Conservation (phyloP, 106 monocot species). For the Dendrobium officinale region DNA sequence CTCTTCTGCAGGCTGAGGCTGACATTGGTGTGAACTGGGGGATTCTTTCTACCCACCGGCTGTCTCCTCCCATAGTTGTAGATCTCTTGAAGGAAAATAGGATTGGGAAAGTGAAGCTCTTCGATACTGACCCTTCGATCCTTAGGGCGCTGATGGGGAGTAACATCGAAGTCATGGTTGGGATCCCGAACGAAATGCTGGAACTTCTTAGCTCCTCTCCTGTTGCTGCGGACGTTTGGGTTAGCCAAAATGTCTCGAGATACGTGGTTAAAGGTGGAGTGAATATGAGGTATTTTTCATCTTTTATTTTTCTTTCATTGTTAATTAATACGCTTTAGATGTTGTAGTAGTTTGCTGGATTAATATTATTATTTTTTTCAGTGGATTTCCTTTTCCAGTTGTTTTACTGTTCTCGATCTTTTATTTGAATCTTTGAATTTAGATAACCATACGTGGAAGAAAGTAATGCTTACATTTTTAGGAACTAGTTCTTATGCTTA, state of each 20-base stretch:
- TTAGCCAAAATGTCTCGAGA: slow-evolving; percentile 64
- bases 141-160: slow-evolving; percentile 78
- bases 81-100: slow-evolving; percentile 68
- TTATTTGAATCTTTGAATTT: not conserved
- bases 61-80: slow-evolving; percentile 63
- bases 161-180: slow-evolving; percentile 85
- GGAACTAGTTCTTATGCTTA: too few relatives aligned
- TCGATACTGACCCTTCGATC: slow-evolving; percentile 58
- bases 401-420: not conserved
- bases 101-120: slow-evolving; percentile 88
- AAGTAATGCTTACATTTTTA: too few relatives aligned
- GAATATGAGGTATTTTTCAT: slow-evolving; percentile 53
- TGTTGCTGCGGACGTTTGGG: slow-evolving; percentile 61
- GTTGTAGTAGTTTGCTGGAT: not conserved
- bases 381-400: not conserved
- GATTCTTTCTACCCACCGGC: slow-evolving; percentile 59
- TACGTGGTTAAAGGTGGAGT: slow-evolving; percentile 66
- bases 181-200: slow-evolving; percentile 77
- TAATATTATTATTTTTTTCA: not conserved
- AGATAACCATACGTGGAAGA: not conserved
- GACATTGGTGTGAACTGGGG: slow-evolving; percentile 96
- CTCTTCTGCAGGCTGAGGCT: slow-evolving; percentile 23
- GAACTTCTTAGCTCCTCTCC: slow-evolving; percentile 35
- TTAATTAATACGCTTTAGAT: slow-evolving; percentile 1
- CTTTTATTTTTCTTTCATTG: not conserved